Conservation (phyloP, 1,139 yeast species). For the Waltiozyma sp. region DNA sequence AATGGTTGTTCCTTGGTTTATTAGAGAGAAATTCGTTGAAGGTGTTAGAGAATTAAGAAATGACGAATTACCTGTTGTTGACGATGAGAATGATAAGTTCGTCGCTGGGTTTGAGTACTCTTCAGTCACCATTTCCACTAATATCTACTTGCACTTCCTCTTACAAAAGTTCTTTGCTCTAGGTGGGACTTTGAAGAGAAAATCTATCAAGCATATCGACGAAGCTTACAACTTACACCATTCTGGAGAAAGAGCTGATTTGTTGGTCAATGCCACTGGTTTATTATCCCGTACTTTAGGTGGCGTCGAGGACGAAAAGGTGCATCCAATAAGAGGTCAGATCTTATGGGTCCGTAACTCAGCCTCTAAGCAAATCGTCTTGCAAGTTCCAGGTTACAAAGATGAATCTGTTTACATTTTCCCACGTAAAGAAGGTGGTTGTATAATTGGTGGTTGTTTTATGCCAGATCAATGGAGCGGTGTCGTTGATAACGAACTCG, state of each 20-base stretch:
- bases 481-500: slow-evolving; percentile 41
- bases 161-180: slow-evolving; percentile 10
- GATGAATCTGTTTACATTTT: slow-evolving; percentile 52
- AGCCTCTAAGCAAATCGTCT: slow-evolving; percentile 36
- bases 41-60: slow-evolving; percentile 19
- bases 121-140: slow-evolving; percentile 19
- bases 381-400: slow-evolving; percentile 40
- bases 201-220: slow-evolving; percentile 13
- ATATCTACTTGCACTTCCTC: slow-evolving; percentile 13
- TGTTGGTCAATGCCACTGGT: slow-evolving; percentile 63
- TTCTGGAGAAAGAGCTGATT: slow-evolving; percentile 21
- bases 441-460: slow-evolving; percentile 59
- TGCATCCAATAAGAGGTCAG: slow-evolving; percentile 61
- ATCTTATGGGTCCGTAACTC: slow-evolving; percentile 54
- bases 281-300: slow-evolving; percentile 46
- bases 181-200: slow-evolving; percentile 18
- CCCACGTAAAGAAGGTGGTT: slow-evolving; percentile 53
- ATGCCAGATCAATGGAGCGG: slow-evolving; percentile 50
- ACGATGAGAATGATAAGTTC: slow-evolving; percentile 14
- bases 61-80: slow-evolving; percentile 17
- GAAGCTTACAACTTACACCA: slow-evolving; percentile 9
- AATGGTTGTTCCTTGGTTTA: slow-evolving; percentile 20
- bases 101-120: slow-evolving; percentile 14
- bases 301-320: slow-evolving; percentile 43
- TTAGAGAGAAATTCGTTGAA: background rate